Evolutionary conservation across 192 early-diverging fungal species (phyloP).

Genomic region (Podila clonocystis): DNA sequence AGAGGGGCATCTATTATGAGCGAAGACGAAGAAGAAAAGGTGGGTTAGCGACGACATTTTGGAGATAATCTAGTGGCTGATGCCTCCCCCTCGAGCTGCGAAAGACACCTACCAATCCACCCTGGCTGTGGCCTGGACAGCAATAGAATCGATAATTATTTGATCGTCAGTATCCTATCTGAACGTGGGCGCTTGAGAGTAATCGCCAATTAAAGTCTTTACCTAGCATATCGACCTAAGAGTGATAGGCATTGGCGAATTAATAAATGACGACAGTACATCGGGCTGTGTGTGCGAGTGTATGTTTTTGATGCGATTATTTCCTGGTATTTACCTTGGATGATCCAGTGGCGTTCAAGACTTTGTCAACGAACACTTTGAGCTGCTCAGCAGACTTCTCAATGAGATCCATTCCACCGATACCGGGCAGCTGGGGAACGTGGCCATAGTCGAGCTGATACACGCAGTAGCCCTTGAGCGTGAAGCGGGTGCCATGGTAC

Average conservation of each 20-base stretch:
- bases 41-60: no score
- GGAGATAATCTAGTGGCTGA: no score
- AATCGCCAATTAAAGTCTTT: no score
- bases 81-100: no score
- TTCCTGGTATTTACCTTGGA: not conserved
- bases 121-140: not conserved
- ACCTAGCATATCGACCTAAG: constrained; percentile 9
- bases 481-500: constrained; percentile 5
- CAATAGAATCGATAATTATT: not conserved
- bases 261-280: not conserved
- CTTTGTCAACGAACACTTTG: constrained; percentile 7
- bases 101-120: not conserved
- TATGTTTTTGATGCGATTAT: not conserved
- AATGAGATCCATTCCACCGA: constrained; percentile 5
- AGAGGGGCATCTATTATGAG: constrained; percentile 4
- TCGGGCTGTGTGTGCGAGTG: not conserved
- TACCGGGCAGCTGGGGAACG: not conserved
- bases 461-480: constrained; percentile 6
- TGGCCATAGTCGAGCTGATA: constrained; percentile 4
- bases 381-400: constrained; percentile 8
- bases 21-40: not conserved
- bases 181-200: no score
- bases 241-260: no score
- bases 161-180: not conserved
- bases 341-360: not conserved